These are phyloP conservation scores for Komagataella ulmi DNA, from an alignment of 805 yeast species.

Conservation along the genomic window DNA sequence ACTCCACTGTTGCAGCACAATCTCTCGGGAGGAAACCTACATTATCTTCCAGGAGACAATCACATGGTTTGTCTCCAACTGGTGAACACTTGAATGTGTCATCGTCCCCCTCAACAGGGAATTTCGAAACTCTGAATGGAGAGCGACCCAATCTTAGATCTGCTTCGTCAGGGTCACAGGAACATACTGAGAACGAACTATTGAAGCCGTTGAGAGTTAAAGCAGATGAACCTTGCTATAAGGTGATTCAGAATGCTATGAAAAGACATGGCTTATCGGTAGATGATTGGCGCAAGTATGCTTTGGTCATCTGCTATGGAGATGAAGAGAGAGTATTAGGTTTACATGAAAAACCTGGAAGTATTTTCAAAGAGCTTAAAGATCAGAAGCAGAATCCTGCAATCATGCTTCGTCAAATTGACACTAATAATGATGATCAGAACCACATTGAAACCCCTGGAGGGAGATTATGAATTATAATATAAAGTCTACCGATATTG, in stretches of 20 bases:
- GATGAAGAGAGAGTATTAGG: slow-evolving; percentile 79
- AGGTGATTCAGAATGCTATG: slow-evolving; percentile 80
- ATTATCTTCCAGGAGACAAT: slow-evolving; percentile 2
- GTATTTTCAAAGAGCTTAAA: slow-evolving; percentile 70
- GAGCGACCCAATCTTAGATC: slow-evolving; percentile 4
- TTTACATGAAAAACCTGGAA: slow-evolving; percentile 79
- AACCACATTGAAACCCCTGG: slow-evolving; percentile 23
- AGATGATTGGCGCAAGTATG: slow-evolving; percentile 81
- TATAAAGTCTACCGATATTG: not conserved
- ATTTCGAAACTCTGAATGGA: not conserved
- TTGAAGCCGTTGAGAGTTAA: slow-evolving; percentile 75
- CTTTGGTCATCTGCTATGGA: slow-evolving; percentile 79
- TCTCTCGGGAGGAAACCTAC: not conserved
- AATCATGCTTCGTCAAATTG: slow-evolving; percentile 78
- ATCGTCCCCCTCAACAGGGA: not conserved
- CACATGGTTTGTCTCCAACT: slow-evolving; percentile 3
- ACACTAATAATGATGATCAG: slow-evolving; percentile 17
- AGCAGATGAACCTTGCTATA: slow-evolving; percentile 83
- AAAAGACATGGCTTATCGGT: slow-evolving; percentile 65
- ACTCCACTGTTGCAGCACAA: not conserved
- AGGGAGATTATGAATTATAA: slow-evolving; percentile 18
- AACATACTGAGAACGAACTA: slow-evolving; percentile 34
- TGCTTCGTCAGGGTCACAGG: slow-evolving; percentile 2
- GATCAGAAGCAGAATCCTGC: slow-evolving; percentile 83
- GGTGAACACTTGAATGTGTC: not conserved